These are phyloP conservation scores for Amaranthus tricolor DNA, from an alignment of 179 eudicot genomes.

Conservation along the genomic window DNA sequence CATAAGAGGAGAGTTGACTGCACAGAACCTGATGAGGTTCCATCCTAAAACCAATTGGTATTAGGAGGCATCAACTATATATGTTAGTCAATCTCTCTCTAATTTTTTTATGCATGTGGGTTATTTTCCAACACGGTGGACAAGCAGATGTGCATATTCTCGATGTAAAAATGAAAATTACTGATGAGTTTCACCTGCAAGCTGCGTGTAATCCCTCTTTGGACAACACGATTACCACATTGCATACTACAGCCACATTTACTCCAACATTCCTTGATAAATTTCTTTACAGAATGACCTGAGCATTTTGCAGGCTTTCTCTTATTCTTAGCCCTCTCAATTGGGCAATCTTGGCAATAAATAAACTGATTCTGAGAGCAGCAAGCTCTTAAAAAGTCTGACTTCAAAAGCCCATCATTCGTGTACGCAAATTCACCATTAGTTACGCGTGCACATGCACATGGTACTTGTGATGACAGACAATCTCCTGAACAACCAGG, in stretches of 20 bases:
- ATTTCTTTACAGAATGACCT: slow-evolving; percentile 55
- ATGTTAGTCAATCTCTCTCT: too few relatives aligned
- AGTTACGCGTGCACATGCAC: slow-evolving; percentile 72
- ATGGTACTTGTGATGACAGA: slow-evolving; percentile 53
- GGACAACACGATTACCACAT: slow-evolving; percentile 50
- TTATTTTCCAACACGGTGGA: too few relatives aligned
- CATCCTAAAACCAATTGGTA: too few relatives aligned
- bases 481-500: slow-evolving; percentile 67
- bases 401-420: slow-evolving; percentile 55
- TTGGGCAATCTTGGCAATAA: slow-evolving; percentile 72
- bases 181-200: slow-evolving; percentile 33
- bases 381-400: slow-evolving; percentile 49
- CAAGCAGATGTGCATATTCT: too few relatives aligned
- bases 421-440: slow-evolving; percentile 81
- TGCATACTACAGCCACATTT: slow-evolving; percentile 45
- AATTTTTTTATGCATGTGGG: too few relatives aligned
- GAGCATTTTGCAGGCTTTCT: slow-evolving; percentile 53
- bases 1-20: too few relatives aligned
- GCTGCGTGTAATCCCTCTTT: slow-evolving; percentile 38
- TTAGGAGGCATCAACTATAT: too few relatives aligned
- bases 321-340: slow-evolving; percentile 52
- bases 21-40: too few relatives aligned
- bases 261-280: slow-evolving; percentile 53
- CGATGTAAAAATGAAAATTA: too few relatives aligned
- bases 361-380: slow-evolving; percentile 38